These are phyloP conservation scores for Cercophora sp. DNA, from an alignment of 495 filamentous ascomycete genomes.

Conservation along the genomic window DNA sequence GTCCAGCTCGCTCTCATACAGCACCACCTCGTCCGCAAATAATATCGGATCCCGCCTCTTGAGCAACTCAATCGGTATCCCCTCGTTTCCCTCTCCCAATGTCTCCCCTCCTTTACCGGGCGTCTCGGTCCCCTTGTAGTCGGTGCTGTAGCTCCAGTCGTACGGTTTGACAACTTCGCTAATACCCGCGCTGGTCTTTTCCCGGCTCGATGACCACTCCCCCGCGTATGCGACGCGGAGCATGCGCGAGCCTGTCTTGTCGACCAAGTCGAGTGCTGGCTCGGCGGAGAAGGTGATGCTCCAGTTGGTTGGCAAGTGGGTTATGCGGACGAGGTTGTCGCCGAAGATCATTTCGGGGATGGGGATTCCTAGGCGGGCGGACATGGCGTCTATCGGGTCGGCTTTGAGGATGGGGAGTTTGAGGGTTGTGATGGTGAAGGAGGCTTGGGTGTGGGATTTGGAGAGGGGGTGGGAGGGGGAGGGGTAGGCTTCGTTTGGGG, in stretches of 20 bases:
- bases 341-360: slow-evolving; percentile 99
- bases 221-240: slow-evolving; percentile 87
- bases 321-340: slow-evolving; percentile 76
- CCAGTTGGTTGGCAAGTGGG: slow-evolving; percentile 68
- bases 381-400: slow-evolving; percentile 84
- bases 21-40: slow-evolving; percentile 89
- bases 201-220: slow-evolving; percentile 82
- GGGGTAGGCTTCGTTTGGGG: slow-evolving; percentile 39
- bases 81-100: slow-evolving; percentile 8
- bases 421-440: slow-evolving; percentile 69
- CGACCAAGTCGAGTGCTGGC: slow-evolving; percentile 82
- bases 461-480: slow-evolving; percentile 34
- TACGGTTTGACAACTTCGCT: slow-evolving; percentile 92
- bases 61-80: slow-evolving; percentile 80
- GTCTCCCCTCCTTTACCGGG: not conserved
- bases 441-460: slow-evolving; percentile 47
- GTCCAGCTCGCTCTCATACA: slow-evolving; percentile 96
- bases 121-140: slow-evolving; percentile 66
- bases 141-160: slow-evolving; percentile 94
- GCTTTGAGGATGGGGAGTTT: slow-evolving; percentile 92
- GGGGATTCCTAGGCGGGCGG: slow-evolving; percentile 69
- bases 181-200: slow-evolving; percentile 81
- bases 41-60: slow-evolving; percentile 81
- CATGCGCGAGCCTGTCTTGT: slow-evolving; percentile 87
- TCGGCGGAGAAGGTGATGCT: slow-evolving; percentile 74